A percentile compares a stretch with the other conserved stretches of the same genome.
These are phyloP conservation scores for Pleurotus pulmonarius DNA, from an alignment of 768 basidiomycete species.

Conservation along the genomic window DNA sequence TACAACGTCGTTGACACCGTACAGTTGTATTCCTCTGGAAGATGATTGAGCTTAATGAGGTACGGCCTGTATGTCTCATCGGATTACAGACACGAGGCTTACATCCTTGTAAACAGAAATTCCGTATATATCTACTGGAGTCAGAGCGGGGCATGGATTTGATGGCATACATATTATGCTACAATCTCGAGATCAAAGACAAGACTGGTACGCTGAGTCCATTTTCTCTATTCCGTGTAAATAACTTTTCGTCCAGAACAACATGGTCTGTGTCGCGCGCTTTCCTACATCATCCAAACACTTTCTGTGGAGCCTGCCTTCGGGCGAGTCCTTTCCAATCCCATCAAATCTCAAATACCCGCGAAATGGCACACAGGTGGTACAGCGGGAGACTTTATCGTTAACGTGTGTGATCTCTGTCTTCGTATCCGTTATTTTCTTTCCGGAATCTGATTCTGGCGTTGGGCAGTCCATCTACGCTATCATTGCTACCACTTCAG, in stretches of 20 bases:
- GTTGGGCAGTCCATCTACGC: slow-evolving; percentile 74
- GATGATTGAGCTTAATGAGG: slow-evolving; percentile 90
- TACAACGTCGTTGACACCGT: background rate
- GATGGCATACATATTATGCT: slow-evolving; percentile 74
- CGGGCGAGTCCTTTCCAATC: slow-evolving; percentile 61
- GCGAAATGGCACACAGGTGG: slow-evolving; percentile 74
- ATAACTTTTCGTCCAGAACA: slow-evolving; percentile 51
- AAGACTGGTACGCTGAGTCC: slow-evolving; percentile 67
- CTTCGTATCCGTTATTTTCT: background rate
- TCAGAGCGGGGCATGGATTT: slow-evolving; percentile 78
- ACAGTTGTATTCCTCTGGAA: slow-evolving; percentile 86
- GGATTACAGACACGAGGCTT: background rate
- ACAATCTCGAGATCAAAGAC: slow-evolving; percentile 87
- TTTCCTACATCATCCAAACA: slow-evolving; percentile 90
- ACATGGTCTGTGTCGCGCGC: slow-evolving; percentile 83
- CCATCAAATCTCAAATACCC: slow-evolving; percentile 64
- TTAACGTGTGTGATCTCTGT: slow-evolving; percentile 57
- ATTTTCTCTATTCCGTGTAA: too few species aligned
- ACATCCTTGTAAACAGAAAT: slow-evolving; percentile 59
- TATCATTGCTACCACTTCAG: slow-evolving; percentile 85
- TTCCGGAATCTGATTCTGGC: slow-evolving; percentile 4
- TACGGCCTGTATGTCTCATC: slow-evolving; percentile 22
- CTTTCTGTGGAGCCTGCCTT: slow-evolving; percentile 84
- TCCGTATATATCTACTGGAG: slow-evolving; percentile 76
- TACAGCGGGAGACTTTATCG: slow-evolving; percentile 80